Conservation (phyloP, 2,329 filamentous ascomycete species). For the Xylariaceae sp. region DNA sequence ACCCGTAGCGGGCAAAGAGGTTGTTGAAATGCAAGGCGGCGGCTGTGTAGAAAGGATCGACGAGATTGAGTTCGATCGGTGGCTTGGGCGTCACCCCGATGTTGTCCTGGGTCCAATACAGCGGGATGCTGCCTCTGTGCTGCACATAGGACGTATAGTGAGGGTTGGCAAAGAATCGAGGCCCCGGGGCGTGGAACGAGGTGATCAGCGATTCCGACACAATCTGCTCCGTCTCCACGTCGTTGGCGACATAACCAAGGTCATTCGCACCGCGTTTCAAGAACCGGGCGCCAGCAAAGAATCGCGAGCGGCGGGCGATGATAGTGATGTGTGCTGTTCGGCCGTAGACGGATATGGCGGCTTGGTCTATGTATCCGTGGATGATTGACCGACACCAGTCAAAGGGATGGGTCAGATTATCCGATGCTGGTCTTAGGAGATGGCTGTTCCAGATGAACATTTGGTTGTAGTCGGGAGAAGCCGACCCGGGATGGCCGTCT, state of each 20-base stretch:
- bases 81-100: conserved; percentile 94
- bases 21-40: conserved; percentile 94
- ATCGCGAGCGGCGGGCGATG: conserved; percentile 84
- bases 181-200: conserved; percentile 88
- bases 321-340: conserved; percentile 86
- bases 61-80: conserved; percentile 89
- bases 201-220: conserved; percentile 92
- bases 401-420: conserved; percentile 70
- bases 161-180: conserved; percentile 77
- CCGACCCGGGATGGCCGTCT: conserved; percentile 54
- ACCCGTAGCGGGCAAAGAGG: conserved; percentile 86
- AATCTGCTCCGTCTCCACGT: conserved; percentile 98
- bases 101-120: conserved; percentile 96
- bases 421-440: conserved; percentile 69
- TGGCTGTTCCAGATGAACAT: conserved; percentile 99
- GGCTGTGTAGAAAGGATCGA: conserved; percentile 91
- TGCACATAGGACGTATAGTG: conserved; percentile 96
- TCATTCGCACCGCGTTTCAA: conserved; percentile 94
- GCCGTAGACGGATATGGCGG: conserved; percentile 78
- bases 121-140: conserved; percentile 90
- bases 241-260: conserved; percentile 91
- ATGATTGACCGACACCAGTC: conserved; percentile 97
- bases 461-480: conserved; percentile 66
- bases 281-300: conserved; percentile 91
- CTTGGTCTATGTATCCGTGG: conserved; percentile 93